A percentile compares a stretch with the other conserved stretches of the same genome.
phyloP scores from a whole-genome alignment of 805 yeast genomes.

The Komagataella pastoris region DNA sequence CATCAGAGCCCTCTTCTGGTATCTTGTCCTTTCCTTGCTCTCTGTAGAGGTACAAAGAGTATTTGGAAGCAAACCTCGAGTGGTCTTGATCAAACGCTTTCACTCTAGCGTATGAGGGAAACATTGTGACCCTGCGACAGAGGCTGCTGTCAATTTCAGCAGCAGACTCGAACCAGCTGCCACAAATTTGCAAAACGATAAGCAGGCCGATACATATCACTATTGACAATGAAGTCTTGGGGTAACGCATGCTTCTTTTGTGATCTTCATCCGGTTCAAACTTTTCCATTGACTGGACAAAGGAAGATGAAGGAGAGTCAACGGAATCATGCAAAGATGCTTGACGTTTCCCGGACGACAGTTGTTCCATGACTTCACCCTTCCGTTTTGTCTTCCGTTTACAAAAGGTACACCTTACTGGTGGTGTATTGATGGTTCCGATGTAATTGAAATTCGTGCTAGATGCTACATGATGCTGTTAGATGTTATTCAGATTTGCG shows the following conservation, averaged over 20 bases:
- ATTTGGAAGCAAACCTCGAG: slow-evolving; percentile 64
- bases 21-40: slow-evolving; percentile 60
- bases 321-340: background rate
- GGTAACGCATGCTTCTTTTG: background rate
- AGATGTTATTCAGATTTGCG: background rate
- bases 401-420: background rate
- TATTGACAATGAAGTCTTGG: background rate
- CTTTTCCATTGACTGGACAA: background rate
- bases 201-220: slow-evolving; percentile 10
- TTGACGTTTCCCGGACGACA: background rate
- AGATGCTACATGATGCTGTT: background rate
- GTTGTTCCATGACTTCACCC: background rate
- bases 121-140: slow-evolving; percentile 68
- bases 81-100: slow-evolving; percentile 59
- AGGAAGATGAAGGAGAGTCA: background rate
- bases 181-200: slow-evolving; percentile 12
- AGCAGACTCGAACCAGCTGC: slow-evolving; percentile 14
- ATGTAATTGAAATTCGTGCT: background rate
- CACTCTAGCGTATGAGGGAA: slow-evolving; percentile 70
- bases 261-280: background rate
- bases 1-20: slow-evolving; percentile 28
- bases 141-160: slow-evolving; percentile 9
- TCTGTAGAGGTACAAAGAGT: slow-evolving; percentile 73
- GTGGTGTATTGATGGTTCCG: background rate
- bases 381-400: background rate